Conservation (phyloP, 805 yeast genomes). For the Yarrowia alimentaria region DNA sequence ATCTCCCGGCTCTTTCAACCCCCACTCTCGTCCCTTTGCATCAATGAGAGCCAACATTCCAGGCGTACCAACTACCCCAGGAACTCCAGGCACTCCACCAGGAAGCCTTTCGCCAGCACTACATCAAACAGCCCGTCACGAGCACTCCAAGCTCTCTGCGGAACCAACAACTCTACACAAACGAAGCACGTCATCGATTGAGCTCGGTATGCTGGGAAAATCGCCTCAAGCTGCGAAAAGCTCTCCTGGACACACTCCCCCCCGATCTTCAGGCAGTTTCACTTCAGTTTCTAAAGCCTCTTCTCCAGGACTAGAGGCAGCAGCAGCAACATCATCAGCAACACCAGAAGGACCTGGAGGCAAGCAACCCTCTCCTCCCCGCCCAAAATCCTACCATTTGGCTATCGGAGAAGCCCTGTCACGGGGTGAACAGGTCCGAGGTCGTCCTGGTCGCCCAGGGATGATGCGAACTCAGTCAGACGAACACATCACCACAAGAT, state of each 20-base stretch:
- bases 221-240: neutral
- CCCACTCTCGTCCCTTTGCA: conserved; percentile 24
- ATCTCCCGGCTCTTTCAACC: conserved; percentile 13
- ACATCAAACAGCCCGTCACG: neutral
- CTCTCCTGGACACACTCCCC: conserved; percentile 3
- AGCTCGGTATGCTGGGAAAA: conserved; percentile 9
- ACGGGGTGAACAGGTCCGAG: conserved; percentile 3
- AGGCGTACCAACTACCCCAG: conserved; percentile 4
- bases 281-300: neutral
- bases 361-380: conserved; percentile 11
- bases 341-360: too few relatives aligned
- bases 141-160: neutral
- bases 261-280: neutral
- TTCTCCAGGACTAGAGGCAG: too few relatives aligned
- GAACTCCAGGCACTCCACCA: conserved; percentile 7
- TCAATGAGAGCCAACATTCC: conserved; percentile 17
- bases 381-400: conserved; percentile 13
- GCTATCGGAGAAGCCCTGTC: conserved; percentile 9
- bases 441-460: conserved; percentile 8
- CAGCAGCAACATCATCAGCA: too few relatives aligned
- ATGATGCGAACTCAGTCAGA: conserved; percentile 26
- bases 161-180: conserved; percentile 9
- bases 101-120: neutral
- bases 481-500: conserved; percentile 5
- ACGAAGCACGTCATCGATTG: conserved; percentile 15